Evolutionary conservation across 2,329 filamentous ascomycete genomes (phyloP).

Genomic region (Lecanicillium sp.): DNA sequence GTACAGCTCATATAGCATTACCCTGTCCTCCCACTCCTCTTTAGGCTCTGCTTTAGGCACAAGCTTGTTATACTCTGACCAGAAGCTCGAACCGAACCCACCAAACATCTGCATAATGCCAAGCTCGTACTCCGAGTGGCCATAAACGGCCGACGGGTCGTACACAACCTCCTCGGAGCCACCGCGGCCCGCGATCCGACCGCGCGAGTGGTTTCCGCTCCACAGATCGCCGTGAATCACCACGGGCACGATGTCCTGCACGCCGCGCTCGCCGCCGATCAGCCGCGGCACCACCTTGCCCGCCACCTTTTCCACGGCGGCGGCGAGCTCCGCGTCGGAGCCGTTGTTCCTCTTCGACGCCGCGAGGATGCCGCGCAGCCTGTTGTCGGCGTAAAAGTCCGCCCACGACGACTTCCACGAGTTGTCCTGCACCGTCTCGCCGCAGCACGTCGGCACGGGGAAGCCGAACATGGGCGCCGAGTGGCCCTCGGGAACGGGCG

Average conservation of each 20-base stretch:
- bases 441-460: constrained; percentile 78
- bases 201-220: constrained; percentile 74
- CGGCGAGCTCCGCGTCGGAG: constrained; percentile 52
- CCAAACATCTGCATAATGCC: constrained; percentile 98
- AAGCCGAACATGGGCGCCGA: constrained; percentile 70
- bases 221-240: constrained; percentile 90
- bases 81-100: constrained; percentile 67
- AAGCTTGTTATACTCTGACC: constrained; percentile 68
- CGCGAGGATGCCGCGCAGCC: constrained; percentile 60
- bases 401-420: constrained; percentile 68
- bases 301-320: constrained; percentile 60
- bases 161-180: constrained; percentile 69
- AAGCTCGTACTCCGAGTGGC: constrained; percentile 82
- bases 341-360: constrained; percentile 57
- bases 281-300: constrained; percentile 65
- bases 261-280: constrained; percentile 56
- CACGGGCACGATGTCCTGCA: constrained; percentile 65
- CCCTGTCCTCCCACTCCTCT: constrained; percentile 78
- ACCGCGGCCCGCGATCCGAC: constrained; percentile 50
- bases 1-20: constrained; percentile 75
- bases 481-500: constrained; percentile 56
- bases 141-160: constrained; percentile 76
- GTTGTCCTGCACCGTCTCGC: constrained; percentile 78
- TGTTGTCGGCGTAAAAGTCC: constrained; percentile 75
- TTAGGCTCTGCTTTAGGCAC: constrained; percentile 75